Conservation (phyloP, 2,329 filamentous ascomycete genomes). For the Hymenoscyphus albidus region DNA sequence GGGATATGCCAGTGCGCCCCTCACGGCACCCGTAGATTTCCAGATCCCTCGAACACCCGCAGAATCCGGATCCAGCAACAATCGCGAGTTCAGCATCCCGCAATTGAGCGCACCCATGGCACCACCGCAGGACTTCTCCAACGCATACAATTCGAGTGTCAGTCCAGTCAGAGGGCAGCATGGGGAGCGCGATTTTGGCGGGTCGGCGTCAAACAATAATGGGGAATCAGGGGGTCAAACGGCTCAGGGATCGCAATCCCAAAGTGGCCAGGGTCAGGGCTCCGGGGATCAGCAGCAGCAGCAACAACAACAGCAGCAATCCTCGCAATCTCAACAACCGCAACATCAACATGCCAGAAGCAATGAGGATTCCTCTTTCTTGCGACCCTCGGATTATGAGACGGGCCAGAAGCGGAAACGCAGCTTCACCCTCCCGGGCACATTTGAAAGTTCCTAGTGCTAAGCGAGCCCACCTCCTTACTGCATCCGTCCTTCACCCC, state of each 20-base stretch:
- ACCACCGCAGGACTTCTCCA: slow-evolving; percentile 47
- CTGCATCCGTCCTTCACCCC: neutral
- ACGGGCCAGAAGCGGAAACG: slow-evolving; percentile 31
- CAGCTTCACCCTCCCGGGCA: slow-evolving; percentile 29
- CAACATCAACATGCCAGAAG: slow-evolving; percentile 18
- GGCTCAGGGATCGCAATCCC: slow-evolving; percentile 6
- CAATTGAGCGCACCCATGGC: slow-evolving; percentile 54
- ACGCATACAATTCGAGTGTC: slow-evolving; percentile 28
- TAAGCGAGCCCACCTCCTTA: neutral
- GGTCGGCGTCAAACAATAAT: slow-evolving; percentile 23
- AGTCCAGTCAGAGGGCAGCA: slow-evolving; percentile 19
- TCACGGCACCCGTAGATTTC: slow-evolving; percentile 52
- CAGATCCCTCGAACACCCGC: slow-evolving; percentile 44
- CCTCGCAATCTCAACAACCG: slow-evolving; percentile 19
- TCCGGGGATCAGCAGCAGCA: slow-evolving; percentile 21
- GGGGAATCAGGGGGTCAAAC: slow-evolving; percentile 20
- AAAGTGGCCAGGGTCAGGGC: slow-evolving; percentile 16
- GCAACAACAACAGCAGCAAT: slow-evolving; percentile 15
- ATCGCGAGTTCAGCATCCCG: slow-evolving; percentile 47
- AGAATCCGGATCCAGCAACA: slow-evolving; percentile 36
- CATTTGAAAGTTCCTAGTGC: slow-evolving; percentile 25
- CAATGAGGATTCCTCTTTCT: slow-evolving; percentile 26
- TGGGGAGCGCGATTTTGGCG: slow-evolving; percentile 23
- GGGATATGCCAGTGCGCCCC: slow-evolving; percentile 51
- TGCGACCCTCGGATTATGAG: slow-evolving; percentile 28